phyloP scores from a whole-genome alignment of 768 basidiomycete species.

The Macrocybe gigantea region DNA sequence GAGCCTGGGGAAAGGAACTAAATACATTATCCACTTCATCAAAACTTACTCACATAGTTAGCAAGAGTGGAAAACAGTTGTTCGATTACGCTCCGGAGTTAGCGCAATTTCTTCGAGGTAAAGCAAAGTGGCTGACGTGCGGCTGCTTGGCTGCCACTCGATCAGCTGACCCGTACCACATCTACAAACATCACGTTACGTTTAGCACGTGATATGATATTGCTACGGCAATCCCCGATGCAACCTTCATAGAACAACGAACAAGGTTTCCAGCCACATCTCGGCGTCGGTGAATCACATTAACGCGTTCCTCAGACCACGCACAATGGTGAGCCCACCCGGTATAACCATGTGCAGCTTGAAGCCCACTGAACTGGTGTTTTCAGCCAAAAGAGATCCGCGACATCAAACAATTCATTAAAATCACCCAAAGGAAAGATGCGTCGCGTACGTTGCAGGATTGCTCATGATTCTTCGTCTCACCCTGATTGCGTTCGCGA shows the following conservation, averaged over 20 bases:
- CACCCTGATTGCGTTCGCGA: background rate
- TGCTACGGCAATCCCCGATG: conserved; percentile 16
- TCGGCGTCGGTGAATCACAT: conserved; percentile 12
- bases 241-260: conserved; percentile 15
- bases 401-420: conserved; percentile 98
- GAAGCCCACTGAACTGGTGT: conserved; percentile 3
- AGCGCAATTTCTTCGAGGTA: background rate
- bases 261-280: conserved; percentile 33
- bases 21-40: too few relatives aligned
- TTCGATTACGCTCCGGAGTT: too few relatives aligned
- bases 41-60: too few relatives aligned
- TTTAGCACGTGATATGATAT: background rate
- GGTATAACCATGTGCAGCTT: background rate
- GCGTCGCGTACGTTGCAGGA: conserved; percentile 70
- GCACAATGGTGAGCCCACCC: conserved; percentile 33
- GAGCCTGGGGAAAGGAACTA: conserved; percentile 23
- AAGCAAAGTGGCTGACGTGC: too few relatives aligned
- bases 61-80: too few relatives aligned
- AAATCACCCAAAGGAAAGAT: conserved; percentile 96
- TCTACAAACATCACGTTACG: background rate
- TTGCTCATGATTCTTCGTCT: background rate
- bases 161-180: background rate
- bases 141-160: too few relatives aligned
- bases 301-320: conserved; percentile 27
- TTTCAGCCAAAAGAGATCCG: conserved; percentile 91